phyloP scores from a whole-genome alignment of 306 rosid species.

The Vigna nakashimae region DNA sequence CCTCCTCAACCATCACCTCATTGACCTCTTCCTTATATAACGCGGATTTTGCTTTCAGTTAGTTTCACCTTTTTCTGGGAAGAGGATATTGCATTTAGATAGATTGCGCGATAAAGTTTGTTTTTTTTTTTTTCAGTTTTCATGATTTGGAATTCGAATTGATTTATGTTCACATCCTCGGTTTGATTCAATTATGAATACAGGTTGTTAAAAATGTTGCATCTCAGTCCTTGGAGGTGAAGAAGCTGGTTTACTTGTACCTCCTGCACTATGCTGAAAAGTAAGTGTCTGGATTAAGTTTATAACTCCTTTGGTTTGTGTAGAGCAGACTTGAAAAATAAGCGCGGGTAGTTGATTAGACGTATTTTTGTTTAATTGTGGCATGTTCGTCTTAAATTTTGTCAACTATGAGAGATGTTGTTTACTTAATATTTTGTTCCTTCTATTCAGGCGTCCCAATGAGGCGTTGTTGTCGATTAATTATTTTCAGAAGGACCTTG shows the following conservation, averaged over 20 bases:
- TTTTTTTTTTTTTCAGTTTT: not conserved
- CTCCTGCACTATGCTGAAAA: slow-evolving; percentile 95
- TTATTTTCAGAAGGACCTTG: slow-evolving; percentile 92
- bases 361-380: not conserved
- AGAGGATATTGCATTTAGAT: not conserved
- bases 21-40: not conserved
- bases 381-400: slow-evolving; percentile 17
- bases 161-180: slow-evolving; percentile 8
- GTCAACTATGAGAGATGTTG: not conserved
- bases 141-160: not conserved
- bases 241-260: slow-evolving; percentile 95
- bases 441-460: slow-evolving; percentile 81
- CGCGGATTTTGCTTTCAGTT: not conserved
- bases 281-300: slow-evolving; percentile 57
- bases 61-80: not conserved
- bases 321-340: not conserved
- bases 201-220: slow-evolving; percentile 99
- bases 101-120: not conserved
- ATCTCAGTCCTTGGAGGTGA: slow-evolving; percentile 84
- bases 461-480: slow-evolving; percentile 95
- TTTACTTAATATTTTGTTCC: slow-evolving; percentile 38
- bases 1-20: not conserved
- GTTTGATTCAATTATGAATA: slow-evolving; percentile 4
- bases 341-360: not conserved
- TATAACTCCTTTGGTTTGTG: not conserved